Base-by-base conservation (phyloP, 2,329 filamentous ascomycete species). In the Acarospora socialis region DNA sequence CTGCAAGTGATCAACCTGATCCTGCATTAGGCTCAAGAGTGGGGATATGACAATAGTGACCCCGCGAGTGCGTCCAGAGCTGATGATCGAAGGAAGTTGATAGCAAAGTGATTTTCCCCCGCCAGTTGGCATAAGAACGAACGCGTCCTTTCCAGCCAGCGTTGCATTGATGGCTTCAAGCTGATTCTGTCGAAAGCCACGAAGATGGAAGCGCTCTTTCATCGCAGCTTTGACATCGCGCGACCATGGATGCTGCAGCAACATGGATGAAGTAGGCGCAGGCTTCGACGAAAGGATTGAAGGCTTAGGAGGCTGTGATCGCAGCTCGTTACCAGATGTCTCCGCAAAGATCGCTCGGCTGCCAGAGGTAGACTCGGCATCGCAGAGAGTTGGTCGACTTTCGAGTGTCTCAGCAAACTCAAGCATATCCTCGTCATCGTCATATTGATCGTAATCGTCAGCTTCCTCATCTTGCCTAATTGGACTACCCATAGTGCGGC, bases 101-200 rank as follows among this genome's bases (percentile, higher is more conserved):
- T 98, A 98, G 53, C 90, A 95, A 2, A 98, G 65, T 1, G 87
- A 95, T 52, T 98, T 98, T 24, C 90, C 90, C 38, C 90, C 90
- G 32, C 90, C 90, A 0, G 90, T 98, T 2, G 92, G 90, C 90
- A 98, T 98, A 22, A 98, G 64, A 10, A 98, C 80, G 51, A 98
- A 98, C 0, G 81, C 78, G 55, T 98, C 87, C 41, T 87, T 76
- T 3, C 87, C 90, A 18, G 63, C 66, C 27, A 98, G 61, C 0
- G 90, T 95, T 1, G 86, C 79, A 53, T 98, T 95, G 53, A 98
- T 94, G 9, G 90, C 86, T 54, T 95, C 82, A 2, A 95, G 66
- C 50, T 98, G 90, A 49, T 94, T 90, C 33, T 77, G 73, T 18
- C 92, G 75, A 49, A 98, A 98, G 0, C 82, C 82, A 33, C 71